Conservation (phyloP, 1,284 basidiomycete species). For the Amylostereum areolatum region DNA sequence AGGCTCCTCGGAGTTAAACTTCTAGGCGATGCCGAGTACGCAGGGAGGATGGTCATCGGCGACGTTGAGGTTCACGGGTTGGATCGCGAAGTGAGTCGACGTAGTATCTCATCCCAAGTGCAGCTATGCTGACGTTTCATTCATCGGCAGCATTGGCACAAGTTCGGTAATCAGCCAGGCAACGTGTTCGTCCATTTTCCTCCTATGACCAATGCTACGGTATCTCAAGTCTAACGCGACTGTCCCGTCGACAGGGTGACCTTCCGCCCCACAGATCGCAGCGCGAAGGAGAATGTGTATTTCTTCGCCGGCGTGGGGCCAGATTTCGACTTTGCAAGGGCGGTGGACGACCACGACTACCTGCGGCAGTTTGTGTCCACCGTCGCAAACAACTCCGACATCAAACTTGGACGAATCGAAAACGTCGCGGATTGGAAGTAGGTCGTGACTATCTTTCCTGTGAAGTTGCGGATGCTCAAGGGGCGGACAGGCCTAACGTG, state of each 20-base stretch:
- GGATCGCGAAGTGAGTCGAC: slow-evolving; percentile 14
- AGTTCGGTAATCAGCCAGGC: slow-evolving; percentile 17
- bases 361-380: slow-evolving; percentile 1
- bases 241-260: slow-evolving; percentile 3
- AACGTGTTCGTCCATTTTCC: slow-evolving; percentile 9
- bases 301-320: slow-evolving; percentile 12
- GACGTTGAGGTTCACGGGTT: slow-evolving; percentile 24
- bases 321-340: slow-evolving; percentile 15
- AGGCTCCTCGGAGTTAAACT: slow-evolving; percentile 16
- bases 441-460: neutral
- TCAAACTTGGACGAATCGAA: slow-evolving; percentile 7
- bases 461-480: neutral
- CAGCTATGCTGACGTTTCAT: neutral
- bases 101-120: neutral
- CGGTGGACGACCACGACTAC: slow-evolving; percentile 10
- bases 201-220: neutral
- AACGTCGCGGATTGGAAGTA: slow-evolving; percentile 21
- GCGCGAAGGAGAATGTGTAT: slow-evolving; percentile 1
- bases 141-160: slow-evolving; percentile 22
- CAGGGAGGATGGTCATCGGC: slow-evolving; percentile 22
- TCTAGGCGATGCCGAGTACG: slow-evolving; percentile 23
- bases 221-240: neutral
- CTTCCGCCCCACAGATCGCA: slow-evolving; percentile 13
- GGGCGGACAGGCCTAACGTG: slow-evolving; percentile 26
- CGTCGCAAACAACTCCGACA: slow-evolving; percentile 2